A percentile compares a stretch with the other conserved stretches of the same genome.
Evolutionary conservation across 768 basidiomycete genomes (phyloP).

Genomic region (Mycena alexandri): DNA sequence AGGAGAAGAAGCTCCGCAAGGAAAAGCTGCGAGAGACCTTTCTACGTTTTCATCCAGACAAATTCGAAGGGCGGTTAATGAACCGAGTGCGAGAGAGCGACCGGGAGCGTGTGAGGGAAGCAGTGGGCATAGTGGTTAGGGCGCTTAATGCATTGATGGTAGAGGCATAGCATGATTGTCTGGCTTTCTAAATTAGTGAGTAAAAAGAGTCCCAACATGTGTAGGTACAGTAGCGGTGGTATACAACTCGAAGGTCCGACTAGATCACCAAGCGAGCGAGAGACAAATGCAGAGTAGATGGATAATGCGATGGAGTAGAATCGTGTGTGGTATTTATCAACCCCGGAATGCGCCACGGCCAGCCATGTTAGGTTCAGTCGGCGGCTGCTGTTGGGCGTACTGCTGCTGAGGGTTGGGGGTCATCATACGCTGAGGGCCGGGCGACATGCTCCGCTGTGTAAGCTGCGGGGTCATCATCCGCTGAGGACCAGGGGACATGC

Average conservation of each 20-base stretch:
- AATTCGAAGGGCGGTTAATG: conserved; percentile 83
- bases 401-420: conserved; percentile 21
- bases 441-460: conserved; percentile 38
- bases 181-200: conserved; percentile 25
- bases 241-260: conserved; percentile 26
- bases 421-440: conserved; percentile 17
- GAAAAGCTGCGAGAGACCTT: conserved; percentile 77
- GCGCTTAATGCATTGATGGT: conserved; percentile 70
- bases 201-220: conserved; percentile 10
- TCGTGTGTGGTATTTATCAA: conserved; percentile 10
- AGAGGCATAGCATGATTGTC: conserved; percentile 29
- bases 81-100: conserved; percentile 61
- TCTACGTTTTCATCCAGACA: conserved; percentile 85
- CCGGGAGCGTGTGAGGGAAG: conserved; percentile 64
- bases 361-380: conserved; percentile 50
- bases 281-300: conserved; percentile 24
- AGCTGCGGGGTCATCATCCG: conserved; percentile 32
- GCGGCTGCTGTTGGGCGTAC: conserved; percentile 37
- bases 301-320: background rate
- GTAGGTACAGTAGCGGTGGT: conserved; percentile 25
- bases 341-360: conserved; percentile 57
- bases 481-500: conserved; percentile 26
- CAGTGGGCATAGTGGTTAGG: conserved; percentile 73
- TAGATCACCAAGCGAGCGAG: conserved; percentile 17
- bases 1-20: conserved; percentile 61